Evolutionary conservation across 2,329 filamentous ascomycete genomes (phyloP), one percentile per base, ranked within the genome.

Genomic region (Chalaropsis ovoidea): DNA sequence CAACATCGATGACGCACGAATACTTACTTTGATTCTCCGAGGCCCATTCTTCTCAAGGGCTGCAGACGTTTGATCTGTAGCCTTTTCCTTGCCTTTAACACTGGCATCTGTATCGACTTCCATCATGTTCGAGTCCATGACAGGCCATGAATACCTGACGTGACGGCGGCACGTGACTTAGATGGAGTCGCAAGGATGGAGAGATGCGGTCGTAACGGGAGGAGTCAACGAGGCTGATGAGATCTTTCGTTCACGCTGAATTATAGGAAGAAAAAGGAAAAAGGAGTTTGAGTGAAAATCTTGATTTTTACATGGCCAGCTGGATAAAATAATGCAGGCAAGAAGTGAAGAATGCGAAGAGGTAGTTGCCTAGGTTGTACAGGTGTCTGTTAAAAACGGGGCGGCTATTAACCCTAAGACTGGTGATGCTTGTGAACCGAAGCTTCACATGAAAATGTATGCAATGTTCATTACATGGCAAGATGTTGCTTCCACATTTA

Each of bases 1-100:
- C 47, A 52, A 52, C 15, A 27, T 52, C 4, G 35, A 39, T 39
- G 35, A 10, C 8, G 4, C 5, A 19, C 27, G 22, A 1, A 15
- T 10, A 13, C 31, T 42, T 62, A 65, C 64, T 42, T 65, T 65
- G 22, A 65, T 65, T 49, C 64, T 11, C 6, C 35, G 60, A 22
- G 64, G 64, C 45, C 47, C 27, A 10, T 11, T 15, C 17, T 63
- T 41, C 13, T 22, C 31, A 17, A 5, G 27, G 27, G 31, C 54
- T 35, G 4, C 6, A 4, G 54, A 58, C 24, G 24, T 35, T 27
- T 58, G 13, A 35, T 35, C 54, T 58, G 27, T 58, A 4, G 11
- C 5, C 19, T 19, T 24, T 24, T 52, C 10, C 8, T 58, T 35
- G 27, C 7, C 54, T 11, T 27, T 39, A 39, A 17, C 17, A 19